A percentile compares a stretch with the other conserved stretches of the same genome.
phyloP scores from a whole-genome alignment of 2,329 filamentous ascomycete genomes.

The Gyromitra esculenta region DNA sequence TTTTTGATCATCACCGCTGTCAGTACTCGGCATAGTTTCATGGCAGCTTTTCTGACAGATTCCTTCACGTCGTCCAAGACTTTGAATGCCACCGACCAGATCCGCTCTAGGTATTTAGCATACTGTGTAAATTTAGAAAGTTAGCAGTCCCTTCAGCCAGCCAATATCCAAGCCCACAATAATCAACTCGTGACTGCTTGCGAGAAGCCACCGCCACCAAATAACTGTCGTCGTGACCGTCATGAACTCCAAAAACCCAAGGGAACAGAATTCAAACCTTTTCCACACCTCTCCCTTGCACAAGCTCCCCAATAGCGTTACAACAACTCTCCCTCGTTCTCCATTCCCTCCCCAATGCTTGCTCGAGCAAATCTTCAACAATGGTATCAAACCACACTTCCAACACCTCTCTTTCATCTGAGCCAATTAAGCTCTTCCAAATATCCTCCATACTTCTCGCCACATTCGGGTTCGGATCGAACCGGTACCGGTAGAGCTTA shows the following conservation, averaged over 20 bases:
- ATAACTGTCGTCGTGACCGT: not conserved
- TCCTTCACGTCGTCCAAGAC: conserved; percentile 97
- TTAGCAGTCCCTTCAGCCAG: conserved; percentile 12
- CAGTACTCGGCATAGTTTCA: conserved; percentile 81
- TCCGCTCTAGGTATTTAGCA: conserved; percentile 81
- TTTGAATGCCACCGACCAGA: conserved; percentile 87
- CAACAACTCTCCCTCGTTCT: conserved; percentile 91
- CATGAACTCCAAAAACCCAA: not conserved
- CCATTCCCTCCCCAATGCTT: conserved; percentile 91
- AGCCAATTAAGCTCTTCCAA: conserved; percentile 93
- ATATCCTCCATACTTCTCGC: conserved; percentile 97
- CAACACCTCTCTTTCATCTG: conserved; percentile 71
- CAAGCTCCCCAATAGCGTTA: conserved; percentile 84
- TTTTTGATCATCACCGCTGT: conserved; percentile 82
- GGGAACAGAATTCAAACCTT: conserved; percentile 24
- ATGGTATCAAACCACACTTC: conserved; percentile 87
- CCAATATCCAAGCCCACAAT: conserved; percentile 60
- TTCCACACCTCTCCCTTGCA: conserved; percentile 74
- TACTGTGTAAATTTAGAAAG: conserved; percentile 68
- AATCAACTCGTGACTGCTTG: conserved; percentile 52
- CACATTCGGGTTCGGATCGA: conserved; percentile 93
- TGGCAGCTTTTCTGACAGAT: conserved; percentile 81
- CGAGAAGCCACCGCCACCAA: not conserved
- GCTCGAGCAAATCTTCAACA: conserved; percentile 84
- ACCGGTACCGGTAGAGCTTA: conserved; percentile 92